Evolutionary conservation across 495 filamentous ascomycete genomes (phyloP).

Genomic region (Aspergillus bertholletiae): DNA sequence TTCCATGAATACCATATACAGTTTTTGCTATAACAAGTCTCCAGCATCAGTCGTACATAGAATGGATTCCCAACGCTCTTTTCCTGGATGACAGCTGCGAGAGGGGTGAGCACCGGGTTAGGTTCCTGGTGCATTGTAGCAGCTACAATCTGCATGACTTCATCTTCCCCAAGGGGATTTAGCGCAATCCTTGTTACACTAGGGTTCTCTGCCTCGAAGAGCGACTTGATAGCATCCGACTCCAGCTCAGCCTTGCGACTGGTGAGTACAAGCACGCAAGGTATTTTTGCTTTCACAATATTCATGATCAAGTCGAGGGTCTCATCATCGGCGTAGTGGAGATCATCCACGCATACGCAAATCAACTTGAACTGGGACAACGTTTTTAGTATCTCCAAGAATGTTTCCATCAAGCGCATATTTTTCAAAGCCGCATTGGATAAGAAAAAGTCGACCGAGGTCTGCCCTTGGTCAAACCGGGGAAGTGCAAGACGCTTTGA

Average conservation of each 20-base stretch:
- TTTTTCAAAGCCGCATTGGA: constrained; percentile 67
- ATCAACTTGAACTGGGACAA: constrained; percentile 76
- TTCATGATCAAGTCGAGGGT: constrained; percentile 74
- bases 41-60: constrained; percentile 87
- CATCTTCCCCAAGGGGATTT: constrained; percentile 64
- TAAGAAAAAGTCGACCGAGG: constrained; percentile 67
- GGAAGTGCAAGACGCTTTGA: constrained; percentile 34
- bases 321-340: constrained; percentile 85
- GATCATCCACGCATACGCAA: constrained; percentile 78
- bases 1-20: constrained; percentile 89
- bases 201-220: constrained; percentile 40
- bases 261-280: constrained; percentile 70
- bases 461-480: constrained; percentile 42
- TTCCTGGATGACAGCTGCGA: constrained; percentile 71
- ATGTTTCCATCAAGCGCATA: constrained; percentile 76
- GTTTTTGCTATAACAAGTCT: constrained; percentile 76
- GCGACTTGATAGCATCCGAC: constrained; percentile 37
- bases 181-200: constrained; percentile 64
- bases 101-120: constrained; percentile 34
- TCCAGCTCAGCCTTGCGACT: constrained; percentile 38
- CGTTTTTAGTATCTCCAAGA: constrained; percentile 77
- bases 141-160: constrained; percentile 73
- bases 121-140: constrained; percentile 59
- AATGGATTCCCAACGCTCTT: constrained; percentile 82
- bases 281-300: constrained; percentile 67